phyloP scores from a whole-genome alignment of 108 stramenopile genomes.

The Mayamaea pseudoterrestris region DNA sequence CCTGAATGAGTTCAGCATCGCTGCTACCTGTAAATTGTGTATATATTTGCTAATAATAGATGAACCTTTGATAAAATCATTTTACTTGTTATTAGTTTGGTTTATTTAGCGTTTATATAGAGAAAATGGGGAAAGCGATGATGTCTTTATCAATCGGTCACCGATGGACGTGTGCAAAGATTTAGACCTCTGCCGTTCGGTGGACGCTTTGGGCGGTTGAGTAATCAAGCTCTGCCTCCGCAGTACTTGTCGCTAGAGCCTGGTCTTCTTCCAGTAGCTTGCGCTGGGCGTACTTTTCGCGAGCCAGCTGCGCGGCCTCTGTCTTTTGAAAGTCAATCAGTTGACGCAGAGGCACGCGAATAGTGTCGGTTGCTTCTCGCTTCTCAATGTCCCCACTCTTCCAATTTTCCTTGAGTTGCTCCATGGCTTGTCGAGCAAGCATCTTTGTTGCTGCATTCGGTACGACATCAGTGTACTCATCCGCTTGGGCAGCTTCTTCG shows the following conservation, averaged over 20 bases:
- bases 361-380: slow-evolving; percentile 50
- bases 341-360: slow-evolving; percentile 48
- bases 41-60: no score
- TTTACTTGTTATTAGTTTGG: no score
- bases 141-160: no score
- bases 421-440: slow-evolving; percentile 54
- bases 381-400: slow-evolving; percentile 66
- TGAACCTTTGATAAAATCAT: no score
- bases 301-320: slow-evolving; percentile 16
- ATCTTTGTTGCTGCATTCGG: slow-evolving; percentile 68
- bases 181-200: slow-evolving; percentile 28
- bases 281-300: slow-evolving; percentile 2
- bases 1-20: no score
- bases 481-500: slow-evolving; percentile 4
- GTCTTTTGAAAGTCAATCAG: slow-evolving; percentile 64
- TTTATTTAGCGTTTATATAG: no score
- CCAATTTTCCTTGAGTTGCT: slow-evolving; percentile 65
- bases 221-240: slow-evolving; percentile 32
- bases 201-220: slow-evolving; percentile 13
- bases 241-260: background rate
- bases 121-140: no score
- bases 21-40: no score
- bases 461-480: slow-evolving; percentile 46
- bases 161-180: no score
- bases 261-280: background rate